Evolutionary conservation across 495 filamentous ascomycete genomes (phyloP).

Genomic region (Aspergillus steynii): DNA sequence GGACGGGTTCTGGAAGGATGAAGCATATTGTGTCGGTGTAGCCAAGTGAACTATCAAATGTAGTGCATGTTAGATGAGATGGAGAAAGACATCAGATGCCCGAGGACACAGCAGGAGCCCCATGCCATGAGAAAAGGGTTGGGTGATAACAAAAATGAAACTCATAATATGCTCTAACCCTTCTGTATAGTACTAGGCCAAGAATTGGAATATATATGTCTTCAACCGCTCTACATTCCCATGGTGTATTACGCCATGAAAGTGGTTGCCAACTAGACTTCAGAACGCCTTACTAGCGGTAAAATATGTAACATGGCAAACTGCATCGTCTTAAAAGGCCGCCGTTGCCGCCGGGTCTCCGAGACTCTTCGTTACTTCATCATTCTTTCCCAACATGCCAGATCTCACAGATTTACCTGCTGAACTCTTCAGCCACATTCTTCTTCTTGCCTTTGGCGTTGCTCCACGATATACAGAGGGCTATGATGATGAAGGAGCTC

Average conservation of each 20-base stretch:
- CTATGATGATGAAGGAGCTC: neutral
- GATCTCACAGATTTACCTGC: conserved; percentile 6
- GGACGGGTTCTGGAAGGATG: conserved; percentile 11
- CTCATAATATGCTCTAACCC: no score
- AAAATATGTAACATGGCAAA: neutral
- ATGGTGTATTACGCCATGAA: no score
- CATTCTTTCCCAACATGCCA: conserved; percentile 2
- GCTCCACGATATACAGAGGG: conserved; percentile 1
- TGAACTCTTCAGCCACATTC: conserved; percentile 10
- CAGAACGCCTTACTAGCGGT: no score
- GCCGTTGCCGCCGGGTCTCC: neutral
- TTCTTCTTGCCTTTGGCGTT: conserved; percentile 5
- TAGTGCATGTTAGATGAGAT: no score
- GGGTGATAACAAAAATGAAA: no score
- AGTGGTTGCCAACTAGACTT: no score
- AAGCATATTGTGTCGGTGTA: conserved; percentile 13
- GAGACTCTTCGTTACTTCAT: neutral
- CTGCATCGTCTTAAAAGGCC: neutral
- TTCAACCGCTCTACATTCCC: no score
- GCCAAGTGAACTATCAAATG: conserved; percentile 6
- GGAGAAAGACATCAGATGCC: no score
- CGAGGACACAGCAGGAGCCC: no score
- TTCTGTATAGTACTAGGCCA: no score
- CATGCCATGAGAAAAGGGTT: no score
- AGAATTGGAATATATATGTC: no score